phyloP scores from a whole-genome alignment of 2,329 filamentous ascomycete species.

The Ceratocystiopsis sp. region DNA sequence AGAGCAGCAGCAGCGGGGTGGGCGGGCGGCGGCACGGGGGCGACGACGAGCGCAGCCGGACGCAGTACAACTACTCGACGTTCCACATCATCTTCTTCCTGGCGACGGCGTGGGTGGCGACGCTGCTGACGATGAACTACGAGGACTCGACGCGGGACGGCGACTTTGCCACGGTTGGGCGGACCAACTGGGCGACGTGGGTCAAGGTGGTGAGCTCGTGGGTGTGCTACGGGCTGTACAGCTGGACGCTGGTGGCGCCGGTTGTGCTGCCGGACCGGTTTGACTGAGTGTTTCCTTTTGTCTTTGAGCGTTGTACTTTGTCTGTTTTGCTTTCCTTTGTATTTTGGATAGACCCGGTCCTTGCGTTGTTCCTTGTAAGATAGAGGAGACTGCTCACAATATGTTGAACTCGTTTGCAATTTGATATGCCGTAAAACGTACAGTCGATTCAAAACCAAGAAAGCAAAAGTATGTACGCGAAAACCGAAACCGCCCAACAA shows the following conservation, averaged over 20 bases:
- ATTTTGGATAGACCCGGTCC: no score
- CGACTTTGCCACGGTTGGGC: constrained; percentile 80
- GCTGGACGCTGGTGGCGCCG: constrained; percentile 83
- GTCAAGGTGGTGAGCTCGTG: constrained; percentile 97
- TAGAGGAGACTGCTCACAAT: not conserved
- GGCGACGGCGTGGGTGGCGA: constrained; percentile 90
- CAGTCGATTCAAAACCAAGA: not conserved
- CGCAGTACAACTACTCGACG: constrained; percentile 89
- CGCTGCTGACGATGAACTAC: constrained; percentile 62
- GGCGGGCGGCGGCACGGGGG: constrained; percentile 47
- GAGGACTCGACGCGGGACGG: constrained; percentile 44
- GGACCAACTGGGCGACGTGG: constrained; percentile 96
- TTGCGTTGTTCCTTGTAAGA: not conserved
- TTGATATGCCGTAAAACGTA: not conserved
- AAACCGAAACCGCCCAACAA: not conserved
- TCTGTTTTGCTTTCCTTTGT: not conserved
- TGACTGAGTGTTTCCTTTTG: constrained; percentile 24
- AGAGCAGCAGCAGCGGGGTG: constrained; percentile 46
- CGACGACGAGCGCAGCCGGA: constrained; percentile 76
- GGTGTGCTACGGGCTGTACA: constrained; percentile 89
- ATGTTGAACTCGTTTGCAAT: not conserved
- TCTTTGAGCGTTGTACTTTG: not conserved
- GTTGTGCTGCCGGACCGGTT: constrained; percentile 76
- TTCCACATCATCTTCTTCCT: constrained; percentile 98
- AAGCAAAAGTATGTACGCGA: not conserved